Evolutionary conservation across 108 stramenopile genomes (phyloP).

Genomic region (Nitzschia inconspicua): DNA sequence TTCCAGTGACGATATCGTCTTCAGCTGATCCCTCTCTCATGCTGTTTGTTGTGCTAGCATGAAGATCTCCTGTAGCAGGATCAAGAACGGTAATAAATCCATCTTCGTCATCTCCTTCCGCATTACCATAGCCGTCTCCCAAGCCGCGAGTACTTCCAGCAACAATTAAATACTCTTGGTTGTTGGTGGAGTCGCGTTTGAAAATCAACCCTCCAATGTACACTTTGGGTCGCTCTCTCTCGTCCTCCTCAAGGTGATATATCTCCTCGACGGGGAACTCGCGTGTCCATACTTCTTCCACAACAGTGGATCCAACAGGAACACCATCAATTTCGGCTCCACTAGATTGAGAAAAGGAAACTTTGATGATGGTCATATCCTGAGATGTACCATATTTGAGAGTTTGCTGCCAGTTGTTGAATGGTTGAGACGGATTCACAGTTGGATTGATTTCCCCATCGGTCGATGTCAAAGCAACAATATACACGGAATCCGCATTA

Average conservation of each 20-base stretch:
- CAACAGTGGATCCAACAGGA: neutral
- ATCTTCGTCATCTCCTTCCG: slow-evolving; percentile 10
- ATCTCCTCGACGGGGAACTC: slow-evolving; percentile 28
- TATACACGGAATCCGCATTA: neutral
- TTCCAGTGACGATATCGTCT: slow-evolving; percentile 19
- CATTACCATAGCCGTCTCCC: slow-evolving; percentile 8
- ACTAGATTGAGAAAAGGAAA: neutral
- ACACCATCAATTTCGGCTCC: slow-evolving; percentile 8
- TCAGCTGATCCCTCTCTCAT: slow-evolving; percentile 7
- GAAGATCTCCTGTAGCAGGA: neutral
- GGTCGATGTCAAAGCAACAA: neutral
- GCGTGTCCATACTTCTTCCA: neutral
- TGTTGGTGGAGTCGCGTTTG: neutral
- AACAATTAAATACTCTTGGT: slow-evolving; percentile 7
- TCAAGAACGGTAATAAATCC: slow-evolving; percentile 12
- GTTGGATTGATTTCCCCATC: neutral
- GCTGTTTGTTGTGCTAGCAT: neutral
- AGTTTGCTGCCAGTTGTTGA: slow-evolving; percentile 12
- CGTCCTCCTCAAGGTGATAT: neutral
- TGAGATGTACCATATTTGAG: slow-evolving; percentile 20
- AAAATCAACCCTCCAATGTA: slow-evolving; percentile 17
- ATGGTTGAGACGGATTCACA: neutral
- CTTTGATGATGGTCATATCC: slow-evolving; percentile 21
- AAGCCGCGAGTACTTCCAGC: slow-evolving; percentile 3
- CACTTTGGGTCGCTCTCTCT: slow-evolving; percentile 6